Base-by-base conservation (phyloP, 805 yeast genomes). In the Lipomyces spencermartinsiae region DNA sequence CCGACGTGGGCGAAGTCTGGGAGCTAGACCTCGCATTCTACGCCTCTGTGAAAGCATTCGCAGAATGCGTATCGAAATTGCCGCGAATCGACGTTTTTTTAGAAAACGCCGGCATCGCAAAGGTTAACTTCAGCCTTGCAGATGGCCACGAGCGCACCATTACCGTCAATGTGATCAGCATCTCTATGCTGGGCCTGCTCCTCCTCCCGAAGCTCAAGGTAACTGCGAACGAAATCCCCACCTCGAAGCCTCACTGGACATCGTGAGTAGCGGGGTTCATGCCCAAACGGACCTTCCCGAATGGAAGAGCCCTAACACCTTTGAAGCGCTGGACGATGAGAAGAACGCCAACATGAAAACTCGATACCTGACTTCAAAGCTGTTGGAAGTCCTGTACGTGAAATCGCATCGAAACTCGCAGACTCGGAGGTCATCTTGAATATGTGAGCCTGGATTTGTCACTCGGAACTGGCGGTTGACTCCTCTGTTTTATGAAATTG, bases 341-440 rank as follows among this genome's bases (percentile, higher is more conserved):
- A 51, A 51, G 29, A n/a, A 22, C 14, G 54, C 59, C 22, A 22
- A 19, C 4, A 19, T 57, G 54, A 1, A 7, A 16, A 49, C 2
- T 19, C 53, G 62, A 35, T 59, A 59, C 19, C 9, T 1, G 9
- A 43, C 58, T 7, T 43, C 58, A n/a, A 59, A 59, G 63, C 60
- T 59, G 9, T 14, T 59, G 9, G 62, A 59, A 43, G 33, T 59
- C n/a, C 62, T n/a, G 58, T 59, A 2, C 60, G 62, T 7, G n/a
- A 14, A n/a, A 19, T 59, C 14, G 62, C 62, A 12, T 6, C 63
- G 43, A 19, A 2, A 8, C 9, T 59, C 2, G 58, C 53, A 10
- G 31, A 16, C 22, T 16, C 25, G 31, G 29, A 4, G 6, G 55
- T 51, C 6, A 51, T 51, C 29, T n/a, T 51, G 7, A 51, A 51